phyloP scores from a whole-genome alignment of 371 early-diverging fungal genomes.

The Lichtheimia corymbifera region DNA sequence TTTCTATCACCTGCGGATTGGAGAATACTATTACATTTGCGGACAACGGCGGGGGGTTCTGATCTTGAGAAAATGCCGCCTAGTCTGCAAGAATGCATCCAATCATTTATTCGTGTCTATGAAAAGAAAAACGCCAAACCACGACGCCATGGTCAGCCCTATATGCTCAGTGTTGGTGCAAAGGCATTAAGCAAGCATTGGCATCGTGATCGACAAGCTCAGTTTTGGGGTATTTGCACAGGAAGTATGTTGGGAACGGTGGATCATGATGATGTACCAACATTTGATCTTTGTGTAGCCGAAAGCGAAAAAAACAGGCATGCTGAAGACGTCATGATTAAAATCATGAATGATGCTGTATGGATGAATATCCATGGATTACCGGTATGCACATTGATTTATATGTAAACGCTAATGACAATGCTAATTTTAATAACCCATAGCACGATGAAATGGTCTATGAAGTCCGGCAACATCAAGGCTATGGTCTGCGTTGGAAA shows the following conservation, averaged over 20 bases:
- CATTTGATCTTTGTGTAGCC: conserved; percentile 17
- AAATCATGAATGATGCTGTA: conserved; percentile 27
- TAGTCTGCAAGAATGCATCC: conserved; percentile 23
- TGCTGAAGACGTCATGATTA: conserved; percentile 28
- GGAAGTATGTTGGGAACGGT: conserved; percentile 27
- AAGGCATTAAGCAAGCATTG: conserved; percentile 46
- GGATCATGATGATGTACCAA: not conserved
- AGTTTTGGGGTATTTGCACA: conserved; percentile 40
- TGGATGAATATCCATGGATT: conserved; percentile 45
- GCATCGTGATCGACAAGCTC: conserved; percentile 34
- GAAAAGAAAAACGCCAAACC: conserved; percentile 13
- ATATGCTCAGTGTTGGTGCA: conserved; percentile 37
- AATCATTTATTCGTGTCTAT: conserved; percentile 17
- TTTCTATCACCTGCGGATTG: conserved; percentile 20
- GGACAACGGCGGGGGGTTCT: conserved; percentile 24
- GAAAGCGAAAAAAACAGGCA: conserved; percentile 38
- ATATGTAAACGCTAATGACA: not conserved
- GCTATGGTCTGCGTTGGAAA: conserved; percentile 43
- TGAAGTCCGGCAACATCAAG: conserved; percentile 37
- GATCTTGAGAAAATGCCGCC: conserved; percentile 23
- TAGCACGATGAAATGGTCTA: conserved; percentile 36
- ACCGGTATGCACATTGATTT: conserved; percentile 26
- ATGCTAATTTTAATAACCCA: not conserved
- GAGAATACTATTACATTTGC: conserved; percentile 20
- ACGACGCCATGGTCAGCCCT: conserved; percentile 11